These are phyloP conservation scores for Bidens hawaiensis DNA, from an alignment of 140 eudicot genomes.

Conservation along the genomic window DNA sequence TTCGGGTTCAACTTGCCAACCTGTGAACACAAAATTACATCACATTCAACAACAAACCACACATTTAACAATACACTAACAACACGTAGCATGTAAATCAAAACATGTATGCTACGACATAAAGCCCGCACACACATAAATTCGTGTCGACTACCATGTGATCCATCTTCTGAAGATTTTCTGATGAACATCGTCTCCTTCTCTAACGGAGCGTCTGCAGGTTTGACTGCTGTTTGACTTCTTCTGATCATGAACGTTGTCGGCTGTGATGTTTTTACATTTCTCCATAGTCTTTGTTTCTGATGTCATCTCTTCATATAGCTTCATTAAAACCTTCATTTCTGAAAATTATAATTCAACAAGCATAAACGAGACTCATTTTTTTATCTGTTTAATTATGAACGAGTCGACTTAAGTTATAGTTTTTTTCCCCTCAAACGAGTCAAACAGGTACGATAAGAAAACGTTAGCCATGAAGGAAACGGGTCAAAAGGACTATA, in stretches of 20 bases:
- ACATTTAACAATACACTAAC: neutral
- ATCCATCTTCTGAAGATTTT: conserved; percentile 25
- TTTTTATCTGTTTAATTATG: neutral
- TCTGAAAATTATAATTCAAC: conserved; percentile 35
- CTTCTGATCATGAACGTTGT: conserved; percentile 17
- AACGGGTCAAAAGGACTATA: neutral
- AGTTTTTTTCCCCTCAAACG: neutral
- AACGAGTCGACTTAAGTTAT: neutral
- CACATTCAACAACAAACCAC: neutral
- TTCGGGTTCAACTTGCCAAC: neutral
- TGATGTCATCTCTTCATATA: conserved; percentile 57
- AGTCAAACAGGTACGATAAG: neutral
- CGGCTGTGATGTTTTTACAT: conserved; percentile 25
- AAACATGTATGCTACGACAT: neutral
- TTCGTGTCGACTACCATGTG: conserved; percentile 50
- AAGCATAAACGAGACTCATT: neutral
- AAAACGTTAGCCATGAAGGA: neutral
- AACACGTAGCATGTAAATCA: conserved; percentile 1
- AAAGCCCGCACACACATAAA: too few relatives aligned
- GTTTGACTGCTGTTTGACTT: conserved; percentile 25
- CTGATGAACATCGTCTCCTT: conserved; percentile 10
- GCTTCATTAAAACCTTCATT: conserved; percentile 55
- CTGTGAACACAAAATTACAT: neutral
- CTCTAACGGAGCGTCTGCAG: conserved; percentile 17
- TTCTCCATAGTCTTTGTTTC: conserved; percentile 28